These are phyloP conservation scores for Sclerotinia borealis DNA, from an alignment of 2,329 filamentous ascomycete species.

Conservation along the genomic window DNA sequence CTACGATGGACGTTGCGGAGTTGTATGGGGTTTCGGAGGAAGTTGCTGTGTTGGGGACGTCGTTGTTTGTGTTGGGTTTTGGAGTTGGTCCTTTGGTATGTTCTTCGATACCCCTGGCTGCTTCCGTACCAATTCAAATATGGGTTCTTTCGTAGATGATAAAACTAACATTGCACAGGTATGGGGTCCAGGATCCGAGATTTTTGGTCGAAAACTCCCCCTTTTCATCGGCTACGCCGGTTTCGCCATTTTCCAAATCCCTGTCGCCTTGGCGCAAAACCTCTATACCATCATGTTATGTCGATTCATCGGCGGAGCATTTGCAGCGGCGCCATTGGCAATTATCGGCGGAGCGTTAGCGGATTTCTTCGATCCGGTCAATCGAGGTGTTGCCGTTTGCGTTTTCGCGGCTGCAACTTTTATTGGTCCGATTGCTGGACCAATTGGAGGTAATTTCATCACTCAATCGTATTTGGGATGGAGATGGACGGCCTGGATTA, in stretches of 20 bases:
- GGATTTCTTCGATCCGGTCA: slow-evolving; percentile 54
- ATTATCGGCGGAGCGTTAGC: slow-evolving; percentile 53
- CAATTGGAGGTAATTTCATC: slow-evolving; percentile 38
- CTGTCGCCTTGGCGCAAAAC: slow-evolving; percentile 48
- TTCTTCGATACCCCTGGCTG: slow-evolving; percentile 14
- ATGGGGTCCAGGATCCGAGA: slow-evolving; percentile 40
- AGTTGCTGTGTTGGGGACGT: slow-evolving; percentile 58
- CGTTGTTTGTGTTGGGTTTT: slow-evolving; percentile 62
- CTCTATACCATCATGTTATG: slow-evolving; percentile 47
- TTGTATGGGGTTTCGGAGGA: slow-evolving; percentile 24
- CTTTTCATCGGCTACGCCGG: slow-evolving; percentile 42
- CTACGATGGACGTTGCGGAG: slow-evolving; percentile 19
- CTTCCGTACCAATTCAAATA: background rate
- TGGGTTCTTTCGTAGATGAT: background rate
- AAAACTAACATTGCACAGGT: slow-evolving; percentile 18
- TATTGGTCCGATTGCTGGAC: slow-evolving; percentile 35
- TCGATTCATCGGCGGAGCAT: slow-evolving; percentile 48
- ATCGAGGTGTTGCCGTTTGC: slow-evolving; percentile 59
- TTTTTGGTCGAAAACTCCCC: slow-evolving; percentile 44
- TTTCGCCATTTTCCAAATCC: slow-evolving; percentile 49
- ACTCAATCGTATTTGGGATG: slow-evolving; percentile 44
- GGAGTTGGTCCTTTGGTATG: slow-evolving; percentile 61
- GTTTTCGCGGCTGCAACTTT: slow-evolving; percentile 47
- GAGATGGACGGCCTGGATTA: slow-evolving; percentile 53
- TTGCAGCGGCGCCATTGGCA: slow-evolving; percentile 44